Conservation (phyloP, 441 rosid genomes). For the Adansonia gregorii region DNA sequence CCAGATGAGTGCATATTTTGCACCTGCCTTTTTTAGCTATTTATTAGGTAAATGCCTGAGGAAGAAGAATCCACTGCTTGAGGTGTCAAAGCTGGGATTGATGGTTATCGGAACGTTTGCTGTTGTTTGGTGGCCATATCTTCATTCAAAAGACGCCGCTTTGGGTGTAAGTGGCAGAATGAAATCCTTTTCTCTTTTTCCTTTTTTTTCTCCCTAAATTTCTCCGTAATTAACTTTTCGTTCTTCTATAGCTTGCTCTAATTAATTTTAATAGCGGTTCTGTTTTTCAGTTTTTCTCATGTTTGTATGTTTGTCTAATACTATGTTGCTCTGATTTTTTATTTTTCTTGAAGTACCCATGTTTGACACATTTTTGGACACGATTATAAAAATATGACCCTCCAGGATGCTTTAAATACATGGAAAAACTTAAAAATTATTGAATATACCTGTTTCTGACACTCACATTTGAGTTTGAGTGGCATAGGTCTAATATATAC, state of each 20-base stretch:
- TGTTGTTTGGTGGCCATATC: slow-evolving; percentile 88
- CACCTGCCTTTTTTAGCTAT: slow-evolving; percentile 90
- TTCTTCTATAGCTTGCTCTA: background rate
- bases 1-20: slow-evolving; percentile 96
- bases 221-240: background rate
- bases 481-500: too few species aligned
- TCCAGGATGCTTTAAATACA: too few species aligned
- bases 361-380: too few species aligned
- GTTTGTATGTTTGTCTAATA: background rate
- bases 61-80: slow-evolving; percentile 62
- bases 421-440: too few species aligned
- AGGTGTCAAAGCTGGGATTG: slow-evolving; percentile 69
- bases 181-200: too few species aligned
- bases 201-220: background rate
- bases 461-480: too few species aligned
- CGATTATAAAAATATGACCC: too few species aligned
- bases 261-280: background rate
- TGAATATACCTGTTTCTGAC: too few species aligned
- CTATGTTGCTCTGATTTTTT: too few species aligned
- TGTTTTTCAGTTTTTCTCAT: background rate
- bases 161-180: slow-evolving; percentile 50
- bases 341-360: too few species aligned
- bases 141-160: slow-evolving; percentile 67
- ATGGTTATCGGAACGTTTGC: slow-evolving; percentile 71
- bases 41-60: slow-evolving; percentile 82